Evolutionary conservation across 2,329 filamentous ascomycete species (phyloP).

Genomic region (Dactylella cylindrospora): DNA sequence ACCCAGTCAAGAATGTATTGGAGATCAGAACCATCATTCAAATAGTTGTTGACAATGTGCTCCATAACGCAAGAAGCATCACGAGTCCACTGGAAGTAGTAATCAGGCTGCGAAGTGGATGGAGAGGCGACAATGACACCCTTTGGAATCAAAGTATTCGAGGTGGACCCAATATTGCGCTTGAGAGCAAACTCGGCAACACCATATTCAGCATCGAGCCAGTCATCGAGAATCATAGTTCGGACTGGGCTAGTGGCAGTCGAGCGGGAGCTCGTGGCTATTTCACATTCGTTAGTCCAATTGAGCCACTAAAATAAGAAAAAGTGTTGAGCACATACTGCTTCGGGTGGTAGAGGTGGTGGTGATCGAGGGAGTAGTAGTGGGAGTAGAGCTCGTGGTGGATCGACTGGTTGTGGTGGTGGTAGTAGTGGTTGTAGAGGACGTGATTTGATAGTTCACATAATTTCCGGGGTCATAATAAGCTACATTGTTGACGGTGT

Average conservation of each 20-base stretch:
- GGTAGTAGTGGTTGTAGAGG: neutral
- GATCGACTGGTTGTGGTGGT: neutral
- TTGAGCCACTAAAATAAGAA: neutral
- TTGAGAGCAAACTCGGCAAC: conserved; percentile 34
- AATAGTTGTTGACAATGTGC: conserved; percentile 53
- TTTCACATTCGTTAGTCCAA: neutral
- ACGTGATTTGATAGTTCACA: conserved; percentile 1
- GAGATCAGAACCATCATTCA: conserved; percentile 45
- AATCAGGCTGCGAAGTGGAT: conserved; percentile 53
- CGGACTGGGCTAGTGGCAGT: neutral
- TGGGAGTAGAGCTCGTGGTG: neutral
- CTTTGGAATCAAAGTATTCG: conserved; percentile 22
- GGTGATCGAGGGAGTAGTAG: too few species aligned
- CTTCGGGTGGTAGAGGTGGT: neutral
- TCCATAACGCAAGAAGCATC: conserved; percentile 55
- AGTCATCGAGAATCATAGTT: conserved; percentile 5
- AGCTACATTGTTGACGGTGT: conserved; percentile 6
- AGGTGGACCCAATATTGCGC: conserved; percentile 29
- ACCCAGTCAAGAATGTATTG: conserved; percentile 40
- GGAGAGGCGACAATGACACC: conserved; percentile 55
- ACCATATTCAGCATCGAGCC: conserved; percentile 20
- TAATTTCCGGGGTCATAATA: conserved; percentile 10
- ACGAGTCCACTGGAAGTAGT: conserved; percentile 56
- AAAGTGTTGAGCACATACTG: neutral
- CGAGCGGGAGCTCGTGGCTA: neutral